phyloP scores from a whole-genome alignment of 768 basidiomycete species.

The Cystobasidium tubakii region DNA sequence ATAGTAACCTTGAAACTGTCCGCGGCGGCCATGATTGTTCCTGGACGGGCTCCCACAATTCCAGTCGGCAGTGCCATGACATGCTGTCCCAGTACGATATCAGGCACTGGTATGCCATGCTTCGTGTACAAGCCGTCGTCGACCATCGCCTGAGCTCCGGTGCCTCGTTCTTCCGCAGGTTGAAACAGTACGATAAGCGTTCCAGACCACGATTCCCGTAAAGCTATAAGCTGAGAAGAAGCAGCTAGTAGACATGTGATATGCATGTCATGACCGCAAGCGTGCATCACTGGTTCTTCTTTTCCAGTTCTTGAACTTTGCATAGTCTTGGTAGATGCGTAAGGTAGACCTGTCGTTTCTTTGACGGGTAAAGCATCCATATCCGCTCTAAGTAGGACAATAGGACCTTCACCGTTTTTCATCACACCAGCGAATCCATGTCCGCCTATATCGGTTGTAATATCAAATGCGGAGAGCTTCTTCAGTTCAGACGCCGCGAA shows the following conservation, averaged over 20 bases:
- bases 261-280: conserved; percentile 24
- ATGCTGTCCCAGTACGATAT: conserved; percentile 11
- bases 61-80: background rate
- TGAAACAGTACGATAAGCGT: conserved; percentile 21
- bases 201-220: background rate
- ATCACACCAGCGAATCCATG: background rate
- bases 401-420: background rate
- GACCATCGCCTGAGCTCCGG: conserved; percentile 19
- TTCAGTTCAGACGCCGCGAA: background rate
- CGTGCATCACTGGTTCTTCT: conserved; percentile 7
- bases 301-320: background rate
- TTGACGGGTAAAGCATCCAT: conserved; percentile 17
- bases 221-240: background rate
- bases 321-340: background rate
- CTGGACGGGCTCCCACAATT: background rate
- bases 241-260: conserved; percentile 20
- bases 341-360: conserved; percentile 16
- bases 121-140: conserved; percentile 16
- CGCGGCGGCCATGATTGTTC: conserved; percentile 14
- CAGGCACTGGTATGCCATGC: conserved; percentile 7
- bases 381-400: conserved; percentile 6
- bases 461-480: background rate
- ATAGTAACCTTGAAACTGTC: conserved; percentile 17
- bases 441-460: conserved; percentile 4
- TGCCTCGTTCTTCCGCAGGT: conserved; percentile 9